Evolutionary conservation across 164 flowering plant genomes (phyloP).

Genomic region (Umbellularia californica): DNA sequence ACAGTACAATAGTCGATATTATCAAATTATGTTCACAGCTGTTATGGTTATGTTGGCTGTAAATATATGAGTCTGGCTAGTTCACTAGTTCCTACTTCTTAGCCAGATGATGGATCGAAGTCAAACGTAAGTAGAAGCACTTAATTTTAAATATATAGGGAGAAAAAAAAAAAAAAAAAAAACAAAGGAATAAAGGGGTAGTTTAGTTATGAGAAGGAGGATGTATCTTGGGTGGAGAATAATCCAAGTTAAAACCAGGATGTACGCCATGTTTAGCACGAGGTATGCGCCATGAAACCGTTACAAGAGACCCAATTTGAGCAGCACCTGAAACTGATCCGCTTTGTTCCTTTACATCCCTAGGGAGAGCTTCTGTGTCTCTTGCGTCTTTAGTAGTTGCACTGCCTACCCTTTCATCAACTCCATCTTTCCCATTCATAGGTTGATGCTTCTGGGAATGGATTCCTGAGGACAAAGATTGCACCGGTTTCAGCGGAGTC

Average conservation of each 20-base stretch:
- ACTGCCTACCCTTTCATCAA: constrained; percentile 8
- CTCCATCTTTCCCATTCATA: neutral
- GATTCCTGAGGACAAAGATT: constrained; percentile 1
- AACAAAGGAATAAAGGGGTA: neutral
- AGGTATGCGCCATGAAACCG: constrained; percentile 25
- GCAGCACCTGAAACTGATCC: constrained; percentile 21
- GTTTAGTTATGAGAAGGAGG: constrained; percentile 71
- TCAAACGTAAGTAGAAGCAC: constrained; percentile 1
- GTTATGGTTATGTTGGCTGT: constrained; percentile 5
- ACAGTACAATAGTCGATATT: constrained; percentile 6
- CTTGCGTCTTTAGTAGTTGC: constrained; percentile 13
- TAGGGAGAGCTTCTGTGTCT: constrained; percentile 4
- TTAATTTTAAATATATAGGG: neutral
- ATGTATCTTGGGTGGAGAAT: constrained; percentile 61
- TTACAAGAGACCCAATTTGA: constrained; percentile 19
- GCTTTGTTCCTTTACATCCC: constrained; percentile 6
- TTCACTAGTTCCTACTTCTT: neutral
- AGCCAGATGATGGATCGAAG: neutral
- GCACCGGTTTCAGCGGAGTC: constrained; percentile 7
- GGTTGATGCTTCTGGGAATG: neutral
- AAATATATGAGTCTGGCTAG: neutral
- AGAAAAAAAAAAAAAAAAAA: neutral
- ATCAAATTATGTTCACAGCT: neutral
- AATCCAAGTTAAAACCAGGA: constrained; percentile 41
- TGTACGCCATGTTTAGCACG: constrained; percentile 21